Evolutionary conservation across 1,284 basidiomycete species (phyloP), one percentile per base, ranked within the genome.

Genomic region (Macrocybe sp.): DNA sequence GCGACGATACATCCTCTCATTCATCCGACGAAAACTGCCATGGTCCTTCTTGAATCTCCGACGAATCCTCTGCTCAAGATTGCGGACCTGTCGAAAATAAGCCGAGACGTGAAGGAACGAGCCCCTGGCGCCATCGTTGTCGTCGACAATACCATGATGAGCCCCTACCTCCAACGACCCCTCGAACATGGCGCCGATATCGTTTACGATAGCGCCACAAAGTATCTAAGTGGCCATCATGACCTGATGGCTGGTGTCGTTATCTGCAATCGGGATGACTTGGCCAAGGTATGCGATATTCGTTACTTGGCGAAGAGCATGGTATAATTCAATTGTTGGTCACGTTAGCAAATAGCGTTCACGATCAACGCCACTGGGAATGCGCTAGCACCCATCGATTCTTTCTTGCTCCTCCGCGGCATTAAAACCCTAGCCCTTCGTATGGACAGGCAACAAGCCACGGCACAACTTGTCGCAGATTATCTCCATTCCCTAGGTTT

Each of bases 121-220:
- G 84, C 88, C 12, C 89, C 89, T 11, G 76, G 88, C 57, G 93
- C 93, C 1, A 64, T 96, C 58, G 73, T 97, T 52, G 91, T 97
- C 30, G 92, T 95, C 22, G 97, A 99, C 69, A 99, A 99, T 68
- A 99, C 97, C 54, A 99, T 99, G 97, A 97, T 99, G 95, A 97
- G 94, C 61, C 97, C 97, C 7, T 99, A 98, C 68, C 78, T 99
- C 12, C 95, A 97, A 69, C 77, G 95, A 47, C 97, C 97, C 1
- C 79, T 99, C 45, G 93, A 98, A 63, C 86, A 97, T 52, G 97
- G 97, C 29, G 92, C 89, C 41, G 97, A 99, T 63, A 83, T 99
- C 45, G 95, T 97, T 11, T 99, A 99, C 64, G 97, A 99, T 68
- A 96, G 92, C 51, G 97, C 85, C 7, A 99, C 97, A 37, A 99